These are phyloP conservation scores for Magnusiomyces ingens DNA, from an alignment of 1,139 yeast genomes.

Conservation along the genomic window DNA sequence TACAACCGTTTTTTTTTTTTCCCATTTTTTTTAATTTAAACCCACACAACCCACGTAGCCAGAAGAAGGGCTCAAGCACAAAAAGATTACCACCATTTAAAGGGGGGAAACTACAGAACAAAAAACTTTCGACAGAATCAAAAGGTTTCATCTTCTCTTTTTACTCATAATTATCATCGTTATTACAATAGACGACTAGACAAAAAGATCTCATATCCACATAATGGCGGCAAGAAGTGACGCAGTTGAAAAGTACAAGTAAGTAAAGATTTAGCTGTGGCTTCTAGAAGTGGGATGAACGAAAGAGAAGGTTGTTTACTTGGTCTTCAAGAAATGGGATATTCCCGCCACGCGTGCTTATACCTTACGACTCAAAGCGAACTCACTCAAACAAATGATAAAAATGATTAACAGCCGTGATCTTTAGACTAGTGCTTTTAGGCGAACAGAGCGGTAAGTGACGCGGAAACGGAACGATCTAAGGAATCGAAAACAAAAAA, in stretches of 20 bases:
- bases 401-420: constrained; percentile 5
- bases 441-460: constrained; percentile 88
- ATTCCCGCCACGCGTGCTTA: background rate
- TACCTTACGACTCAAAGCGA: no score
- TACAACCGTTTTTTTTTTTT: background rate
- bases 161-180: no score
- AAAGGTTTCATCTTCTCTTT: no score
- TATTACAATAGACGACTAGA: background rate
- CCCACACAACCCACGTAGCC: background rate
- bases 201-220: background rate
- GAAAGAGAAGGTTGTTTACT: no score
- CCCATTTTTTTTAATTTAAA: background rate
- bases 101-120: no score
- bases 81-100: constrained; percentile 3
- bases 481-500: no score
- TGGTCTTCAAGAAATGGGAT: no score
- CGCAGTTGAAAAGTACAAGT: constrained; percentile 36
- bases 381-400: background rate
- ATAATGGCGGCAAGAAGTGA: constrained; percentile 29
- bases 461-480: no score
- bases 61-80: no score
- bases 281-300: no score
- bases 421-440: constrained; percentile 79
- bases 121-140: no score
- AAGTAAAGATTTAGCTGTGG: constrained; percentile 19